A percentile compares a stretch with the other conserved stretches of the same genome.
Conservation (phyloP, 108 stramenopile genomes). For the Stephanodiscus triporus region DNA sequence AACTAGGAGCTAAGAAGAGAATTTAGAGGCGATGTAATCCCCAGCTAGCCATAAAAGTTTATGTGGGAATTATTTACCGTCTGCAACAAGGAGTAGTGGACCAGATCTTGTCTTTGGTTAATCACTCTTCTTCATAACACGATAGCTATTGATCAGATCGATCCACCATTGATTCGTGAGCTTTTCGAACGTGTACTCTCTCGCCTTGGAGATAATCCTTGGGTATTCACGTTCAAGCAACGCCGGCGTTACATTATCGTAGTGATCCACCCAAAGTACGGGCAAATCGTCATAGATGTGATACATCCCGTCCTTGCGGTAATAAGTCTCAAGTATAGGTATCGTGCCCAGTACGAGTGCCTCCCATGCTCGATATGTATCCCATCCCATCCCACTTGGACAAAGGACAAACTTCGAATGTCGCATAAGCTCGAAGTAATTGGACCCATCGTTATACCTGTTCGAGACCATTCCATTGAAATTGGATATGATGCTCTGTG, state of each 20-base stretch:
- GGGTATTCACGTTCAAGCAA: slow-evolving; percentile 50
- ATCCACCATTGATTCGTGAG: slow-evolving; percentile 56
- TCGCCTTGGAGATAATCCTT: slow-evolving; percentile 22
- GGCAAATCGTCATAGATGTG: slow-evolving; percentile 51
- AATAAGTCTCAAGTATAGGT: slow-evolving; percentile 54
- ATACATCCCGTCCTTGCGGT: slow-evolving; percentile 51
- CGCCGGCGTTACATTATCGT: slow-evolving; percentile 50
- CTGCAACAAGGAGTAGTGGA: too few relatives aligned
- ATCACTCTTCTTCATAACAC: too few relatives aligned
- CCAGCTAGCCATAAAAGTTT: too few relatives aligned
- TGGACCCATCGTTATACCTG: slow-evolving; percentile 6
- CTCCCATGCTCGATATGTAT: slow-evolving; percentile 64
- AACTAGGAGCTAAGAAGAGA: too few relatives aligned
- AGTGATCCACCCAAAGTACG: slow-evolving; percentile 58
- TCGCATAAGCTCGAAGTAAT: slow-evolving; percentile 30
- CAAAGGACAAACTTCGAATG: slow-evolving; percentile 55
- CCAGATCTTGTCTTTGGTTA: too few relatives aligned
- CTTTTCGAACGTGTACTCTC: slow-evolving; percentile 51
- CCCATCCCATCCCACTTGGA: slow-evolving; percentile 62
- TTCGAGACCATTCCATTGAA: slow-evolving; percentile 42
- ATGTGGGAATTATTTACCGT: too few relatives aligned
- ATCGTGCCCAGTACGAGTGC: slow-evolving; percentile 46
- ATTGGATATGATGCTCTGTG: slow-evolving; percentile 47
- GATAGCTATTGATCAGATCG: slow-evolving; percentile 35
- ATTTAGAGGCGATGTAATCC: too few relatives aligned